These are phyloP conservation scores for Parathielavia hyrcaniae DNA, from an alignment of 495 filamentous ascomycete species.

Conservation along the genomic window DNA sequence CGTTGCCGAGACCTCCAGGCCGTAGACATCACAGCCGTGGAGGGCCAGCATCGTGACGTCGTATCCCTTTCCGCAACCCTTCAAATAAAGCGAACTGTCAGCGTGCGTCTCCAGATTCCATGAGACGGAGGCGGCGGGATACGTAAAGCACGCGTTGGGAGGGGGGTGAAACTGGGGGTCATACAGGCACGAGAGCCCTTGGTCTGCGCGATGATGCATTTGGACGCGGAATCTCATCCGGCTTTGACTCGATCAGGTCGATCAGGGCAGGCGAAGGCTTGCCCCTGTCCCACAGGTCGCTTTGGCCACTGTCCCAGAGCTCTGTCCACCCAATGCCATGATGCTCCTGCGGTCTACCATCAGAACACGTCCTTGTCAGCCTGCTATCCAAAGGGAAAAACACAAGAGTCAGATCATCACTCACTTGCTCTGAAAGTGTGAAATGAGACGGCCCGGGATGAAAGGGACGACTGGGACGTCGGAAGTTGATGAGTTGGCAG, in stretches of 20 bases:
- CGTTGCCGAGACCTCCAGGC: constrained; percentile 56
- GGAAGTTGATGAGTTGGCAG: no score
- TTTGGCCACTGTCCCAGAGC: constrained; percentile 37
- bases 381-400: not conserved
- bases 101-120: no score
- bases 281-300: constrained; percentile 40
- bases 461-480: not conserved
- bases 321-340: constrained; percentile 30
- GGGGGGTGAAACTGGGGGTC: not conserved
- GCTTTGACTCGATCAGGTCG: constrained; percentile 34
- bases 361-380: not conserved
- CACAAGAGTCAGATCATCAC: not conserved
- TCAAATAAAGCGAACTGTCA: not conserved
- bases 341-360: not conserved
- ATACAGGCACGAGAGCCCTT: constrained; percentile 7
- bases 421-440: not conserved
- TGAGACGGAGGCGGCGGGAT: no score
- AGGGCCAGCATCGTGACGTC: constrained; percentile 63
- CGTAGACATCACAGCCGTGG: constrained; percentile 64
- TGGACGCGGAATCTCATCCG: not conserved
- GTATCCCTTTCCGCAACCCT: constrained; percentile 67
- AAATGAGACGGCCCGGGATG: not conserved
- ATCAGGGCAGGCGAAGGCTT: constrained; percentile 40
- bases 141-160: not conserved
- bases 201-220: not conserved